Base-by-base conservation (phyloP, 495 filamentous ascomycete genomes). In the Tuber umbilicatum region DNA sequence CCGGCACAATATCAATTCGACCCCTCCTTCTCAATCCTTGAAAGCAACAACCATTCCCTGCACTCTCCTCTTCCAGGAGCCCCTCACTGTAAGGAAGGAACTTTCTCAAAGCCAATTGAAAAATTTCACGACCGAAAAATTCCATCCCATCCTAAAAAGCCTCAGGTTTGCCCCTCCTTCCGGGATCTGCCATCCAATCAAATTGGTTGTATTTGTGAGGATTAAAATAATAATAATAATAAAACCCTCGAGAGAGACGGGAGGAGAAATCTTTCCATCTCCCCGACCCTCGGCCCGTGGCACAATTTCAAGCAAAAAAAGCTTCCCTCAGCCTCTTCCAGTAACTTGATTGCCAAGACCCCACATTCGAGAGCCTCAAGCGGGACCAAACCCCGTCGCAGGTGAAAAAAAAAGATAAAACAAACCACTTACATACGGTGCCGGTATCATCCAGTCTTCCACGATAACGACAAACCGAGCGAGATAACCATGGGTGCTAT, bases 401-500 rank as follows among this genome's bases (percentile, higher is more conserved):
- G 69, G 69, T n/a, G 16, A 70, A 81, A 74, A 81, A 77, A 80
- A 78, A 79, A 81, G 74, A 40, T 2, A 47, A 35, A 21, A 55
- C 7, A 27, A 60, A 14, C 50, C n/a, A 12, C n/a, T n/a, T 60
- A 55, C 21, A 50, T n/a, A 23, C 23, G 23, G 6, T 55, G 31
- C 50, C n/a, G 9, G 23, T 14, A 64, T 14, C 27, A 17, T 16
- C 55, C 27, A 31, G 14, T 35, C 10, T 14, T 27, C 71, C 68
- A n/a, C 45, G n/a, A 14, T 23, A 37, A 72, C 23, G 23, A 68
- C 42, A 60, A 31, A 37, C 23, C 37, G 68, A 12, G 31, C 45
- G 37, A 70, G 27, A 76, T 67, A 55, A 84, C 83, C 70, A 90
- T 90, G 88, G 88, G 87, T 73, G 83, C 87, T 68, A 83, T 87